Evolutionary conservation across 2,329 filamentous ascomycete genomes (phyloP).

Genomic region (Claviceps africana): DNA sequence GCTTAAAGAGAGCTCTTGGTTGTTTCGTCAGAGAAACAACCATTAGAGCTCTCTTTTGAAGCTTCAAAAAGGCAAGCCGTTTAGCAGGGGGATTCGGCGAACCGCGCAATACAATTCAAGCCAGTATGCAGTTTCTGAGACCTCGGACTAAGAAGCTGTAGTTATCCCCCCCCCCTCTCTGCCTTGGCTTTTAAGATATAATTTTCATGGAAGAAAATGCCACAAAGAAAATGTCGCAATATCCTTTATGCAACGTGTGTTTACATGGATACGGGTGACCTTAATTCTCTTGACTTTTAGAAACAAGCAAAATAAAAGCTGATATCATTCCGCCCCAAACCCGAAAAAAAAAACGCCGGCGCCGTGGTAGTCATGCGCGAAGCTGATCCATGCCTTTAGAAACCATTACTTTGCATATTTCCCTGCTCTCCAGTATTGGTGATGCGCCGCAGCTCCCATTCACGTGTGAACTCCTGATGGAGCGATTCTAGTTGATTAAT

Average conservation of each 20-base stretch:
- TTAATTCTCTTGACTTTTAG: background rate
- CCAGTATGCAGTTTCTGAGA: background rate
- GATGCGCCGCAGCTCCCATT: constrained; percentile 81
- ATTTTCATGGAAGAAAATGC: too few relatives aligned
- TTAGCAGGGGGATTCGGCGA: background rate
- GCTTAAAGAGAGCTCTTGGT: background rate
- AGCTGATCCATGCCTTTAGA: constrained; percentile 10
- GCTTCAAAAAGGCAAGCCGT: background rate
- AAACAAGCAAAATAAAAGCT: background rate
- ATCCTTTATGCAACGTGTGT: background rate
- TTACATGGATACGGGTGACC: background rate
- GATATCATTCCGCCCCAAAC: constrained; percentile 5
- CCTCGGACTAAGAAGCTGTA: background rate
- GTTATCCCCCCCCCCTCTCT: background rate
- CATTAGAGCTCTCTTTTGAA: background rate
- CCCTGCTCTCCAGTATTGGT: constrained; percentile 50
- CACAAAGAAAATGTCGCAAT: background rate
- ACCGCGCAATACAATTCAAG: background rate
- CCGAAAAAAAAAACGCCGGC: constrained; percentile 13
- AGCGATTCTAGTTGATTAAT: constrained; percentile 69
- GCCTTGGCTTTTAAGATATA: background rate
- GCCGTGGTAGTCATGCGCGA: constrained; percentile 3
- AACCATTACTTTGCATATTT: constrained; percentile 24
- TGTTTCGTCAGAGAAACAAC: background rate
- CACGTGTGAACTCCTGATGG: constrained; percentile 79